Evolutionary conservation across 345 rosid genomes (phyloP).

Genomic region (Gossypium thurberi): DNA sequence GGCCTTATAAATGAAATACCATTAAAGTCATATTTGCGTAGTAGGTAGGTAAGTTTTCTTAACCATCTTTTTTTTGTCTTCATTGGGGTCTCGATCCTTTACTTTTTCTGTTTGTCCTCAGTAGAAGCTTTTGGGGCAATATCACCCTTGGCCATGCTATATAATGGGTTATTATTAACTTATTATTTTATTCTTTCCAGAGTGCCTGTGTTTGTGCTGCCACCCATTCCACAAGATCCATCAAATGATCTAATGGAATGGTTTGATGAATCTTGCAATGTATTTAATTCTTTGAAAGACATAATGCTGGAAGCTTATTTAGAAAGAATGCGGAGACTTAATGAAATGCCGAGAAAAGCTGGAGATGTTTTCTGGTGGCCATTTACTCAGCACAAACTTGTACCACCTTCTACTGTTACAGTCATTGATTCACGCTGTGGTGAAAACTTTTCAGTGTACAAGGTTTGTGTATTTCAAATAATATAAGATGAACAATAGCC

Average conservation of each 20-base stretch:
- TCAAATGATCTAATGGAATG: slow-evolving; percentile 78
- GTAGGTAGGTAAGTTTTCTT: slow-evolving; percentile 37
- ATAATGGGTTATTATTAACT: neutral
- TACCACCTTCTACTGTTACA: slow-evolving; percentile 56
- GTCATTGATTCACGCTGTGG: slow-evolving; percentile 93
- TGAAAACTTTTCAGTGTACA: slow-evolving; percentile 75
- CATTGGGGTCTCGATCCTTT: neutral
- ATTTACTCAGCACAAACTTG: slow-evolving; percentile 85
- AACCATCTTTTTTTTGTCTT: neutral
- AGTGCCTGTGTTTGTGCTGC: slow-evolving; percentile 85
- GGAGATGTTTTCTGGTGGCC: slow-evolving; percentile 92
- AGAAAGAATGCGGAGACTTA: slow-evolving; percentile 54
- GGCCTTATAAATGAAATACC: slow-evolving; percentile 83
- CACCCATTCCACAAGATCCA: slow-evolving; percentile 64
- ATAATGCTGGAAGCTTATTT: slow-evolving; percentile 50
- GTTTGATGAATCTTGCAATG: slow-evolving; percentile 54
- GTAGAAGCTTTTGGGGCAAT: neutral
- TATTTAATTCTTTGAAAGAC: slow-evolving; percentile 54
- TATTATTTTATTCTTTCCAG: slow-evolving; percentile 31
- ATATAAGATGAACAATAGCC: neutral
- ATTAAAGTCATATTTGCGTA: slow-evolving; percentile 55
- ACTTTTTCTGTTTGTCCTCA: neutral
- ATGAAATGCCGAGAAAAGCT: slow-evolving; percentile 67
- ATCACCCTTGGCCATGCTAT: neutral
- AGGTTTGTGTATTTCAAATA: slow-evolving; percentile 39